Evolutionary conservation across 2,329 filamentous ascomycete genomes (phyloP).

Genomic region (Scedosporium apiospermum): DNA sequence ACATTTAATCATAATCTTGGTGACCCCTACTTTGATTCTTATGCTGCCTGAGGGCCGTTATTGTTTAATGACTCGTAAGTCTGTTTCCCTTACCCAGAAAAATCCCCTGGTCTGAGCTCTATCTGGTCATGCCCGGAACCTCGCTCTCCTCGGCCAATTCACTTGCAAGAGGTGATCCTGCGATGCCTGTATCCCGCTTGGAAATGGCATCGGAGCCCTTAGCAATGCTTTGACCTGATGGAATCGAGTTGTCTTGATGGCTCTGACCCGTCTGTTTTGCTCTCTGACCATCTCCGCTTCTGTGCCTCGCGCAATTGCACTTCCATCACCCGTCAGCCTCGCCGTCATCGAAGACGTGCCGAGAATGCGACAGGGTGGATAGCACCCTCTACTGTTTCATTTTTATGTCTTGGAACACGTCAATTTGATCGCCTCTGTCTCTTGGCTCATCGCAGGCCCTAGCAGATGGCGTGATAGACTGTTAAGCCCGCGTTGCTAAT

Average conservation of each 20-base stretch:
- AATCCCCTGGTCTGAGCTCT: not conserved
- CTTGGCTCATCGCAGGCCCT: slow-evolving; percentile 4
- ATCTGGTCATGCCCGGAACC: not conserved
- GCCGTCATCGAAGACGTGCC: slow-evolving; percentile 33
- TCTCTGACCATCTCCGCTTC: not conserved
- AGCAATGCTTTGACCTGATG: slow-evolving; percentile 1
- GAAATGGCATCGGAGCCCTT: not conserved
- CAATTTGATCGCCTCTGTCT: slow-evolving; percentile 2
- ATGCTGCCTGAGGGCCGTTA: slow-evolving; percentile 25
- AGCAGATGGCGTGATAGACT: not conserved
- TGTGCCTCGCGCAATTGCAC: slow-evolving; percentile 29
- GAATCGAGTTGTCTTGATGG: slow-evolving; percentile 3
- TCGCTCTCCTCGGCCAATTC: not conserved
- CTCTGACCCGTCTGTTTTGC: not conserved
- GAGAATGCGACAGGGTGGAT: slow-evolving; percentile 33
- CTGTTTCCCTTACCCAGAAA: not conserved
- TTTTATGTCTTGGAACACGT: slow-evolving; percentile 9
- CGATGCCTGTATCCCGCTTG: not conserved
- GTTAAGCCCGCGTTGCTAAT: not conserved
- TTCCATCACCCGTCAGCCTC: slow-evolving; percentile 35
- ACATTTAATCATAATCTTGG: slow-evolving; percentile 6
- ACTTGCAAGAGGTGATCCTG: not conserved
- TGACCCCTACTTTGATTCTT: slow-evolving; percentile 15
- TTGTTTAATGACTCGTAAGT: slow-evolving; percentile 45
- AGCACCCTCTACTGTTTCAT: slow-evolving; percentile 19